Percentiles rank a stretch among this genome's conserved stretches.
Evolutionary conservation across 352 stramenopile species (phyloP).

Genomic region (Blastocystis sp.): DNA sequence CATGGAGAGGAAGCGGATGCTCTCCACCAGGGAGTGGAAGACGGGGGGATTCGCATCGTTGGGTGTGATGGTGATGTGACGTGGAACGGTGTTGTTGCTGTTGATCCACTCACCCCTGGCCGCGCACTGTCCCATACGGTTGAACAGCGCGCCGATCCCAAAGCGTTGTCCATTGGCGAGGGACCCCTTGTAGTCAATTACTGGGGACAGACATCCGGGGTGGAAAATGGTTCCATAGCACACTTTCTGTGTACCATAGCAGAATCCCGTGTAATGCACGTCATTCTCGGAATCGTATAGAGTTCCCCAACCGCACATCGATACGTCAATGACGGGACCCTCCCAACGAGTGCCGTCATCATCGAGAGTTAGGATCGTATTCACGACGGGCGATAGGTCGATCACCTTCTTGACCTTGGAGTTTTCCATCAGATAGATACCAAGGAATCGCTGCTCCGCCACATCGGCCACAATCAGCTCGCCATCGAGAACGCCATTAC

Average conservation of each 20-base stretch:
- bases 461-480: conserved; percentile 50
- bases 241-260: background rate
- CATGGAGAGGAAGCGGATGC: background rate
- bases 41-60: background rate
- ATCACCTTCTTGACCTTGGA: background rate
- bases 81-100: background rate
- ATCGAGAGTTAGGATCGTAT: conserved; percentile 1
- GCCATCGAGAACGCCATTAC: conserved; percentile 4
- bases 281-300: conserved; percentile 14
- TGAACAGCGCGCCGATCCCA: conserved; percentile 11
- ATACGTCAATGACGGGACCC: background rate
- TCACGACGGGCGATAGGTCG: background rate
- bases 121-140: background rate
- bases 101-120: conserved; percentile 23
- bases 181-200: conserved; percentile 7
- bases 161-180: conserved; percentile 8
- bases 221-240: conserved; percentile 44
- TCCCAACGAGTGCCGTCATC: conserved; percentile 16
- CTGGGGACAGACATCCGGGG: too few relatives aligned
- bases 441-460: background rate
- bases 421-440: conserved; percentile 6
- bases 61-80: background rate
- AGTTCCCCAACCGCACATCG: conserved; percentile 38
- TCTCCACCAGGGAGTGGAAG: background rate
- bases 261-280: conserved; percentile 28